Conservation (phyloP, 2,329 filamentous ascomycete genomes). For the Aspergillus ustus region DNA sequence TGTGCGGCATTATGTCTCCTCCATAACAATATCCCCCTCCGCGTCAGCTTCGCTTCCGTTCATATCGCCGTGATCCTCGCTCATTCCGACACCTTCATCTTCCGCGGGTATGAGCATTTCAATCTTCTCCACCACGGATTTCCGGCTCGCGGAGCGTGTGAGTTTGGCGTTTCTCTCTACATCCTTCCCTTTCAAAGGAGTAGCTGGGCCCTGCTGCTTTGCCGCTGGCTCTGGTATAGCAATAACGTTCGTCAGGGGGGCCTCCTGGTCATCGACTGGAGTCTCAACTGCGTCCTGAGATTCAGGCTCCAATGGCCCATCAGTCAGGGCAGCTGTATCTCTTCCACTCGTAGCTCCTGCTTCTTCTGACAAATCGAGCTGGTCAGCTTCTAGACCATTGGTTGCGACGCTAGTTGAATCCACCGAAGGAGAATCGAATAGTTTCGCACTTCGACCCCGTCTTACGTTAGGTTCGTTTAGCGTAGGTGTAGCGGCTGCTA, state of each 20-base stretch:
- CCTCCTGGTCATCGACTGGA: constrained; percentile 34
- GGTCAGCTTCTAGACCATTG: constrained; percentile 32
- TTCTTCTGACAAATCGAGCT: constrained; percentile 18
- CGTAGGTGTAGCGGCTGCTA: constrained; percentile 37
- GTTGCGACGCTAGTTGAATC: constrained; percentile 29
- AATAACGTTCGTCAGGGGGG: constrained; percentile 19
- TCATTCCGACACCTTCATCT: constrained; percentile 22
- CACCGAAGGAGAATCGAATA: constrained; percentile 35
- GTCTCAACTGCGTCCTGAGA: constrained; percentile 26
- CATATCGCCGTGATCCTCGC: constrained; percentile 20
- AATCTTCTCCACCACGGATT: constrained; percentile 31
- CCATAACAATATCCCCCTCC: constrained; percentile 38
- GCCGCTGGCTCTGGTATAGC: constrained; percentile 8
- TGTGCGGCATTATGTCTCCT: constrained; percentile 31
- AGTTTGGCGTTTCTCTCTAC: constrained; percentile 22
- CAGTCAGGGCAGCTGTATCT: constrained; percentile 1
- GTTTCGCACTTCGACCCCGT: constrained; percentile 42
- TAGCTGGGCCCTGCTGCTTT: constrained; percentile 8
- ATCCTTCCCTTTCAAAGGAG: constrained; percentile 23
- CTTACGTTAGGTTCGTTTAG: constrained; percentile 33
- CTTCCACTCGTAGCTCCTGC: constrained; percentile 6
- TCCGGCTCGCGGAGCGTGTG: constrained; percentile 26
- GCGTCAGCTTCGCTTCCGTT: constrained; percentile 36
- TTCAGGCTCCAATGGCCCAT: constrained; percentile 16
- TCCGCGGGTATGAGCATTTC: constrained; percentile 35